Evolutionary conservation across 2,329 filamentous ascomycete genomes (phyloP).

Genomic region (Diaporthe vaccinii): DNA sequence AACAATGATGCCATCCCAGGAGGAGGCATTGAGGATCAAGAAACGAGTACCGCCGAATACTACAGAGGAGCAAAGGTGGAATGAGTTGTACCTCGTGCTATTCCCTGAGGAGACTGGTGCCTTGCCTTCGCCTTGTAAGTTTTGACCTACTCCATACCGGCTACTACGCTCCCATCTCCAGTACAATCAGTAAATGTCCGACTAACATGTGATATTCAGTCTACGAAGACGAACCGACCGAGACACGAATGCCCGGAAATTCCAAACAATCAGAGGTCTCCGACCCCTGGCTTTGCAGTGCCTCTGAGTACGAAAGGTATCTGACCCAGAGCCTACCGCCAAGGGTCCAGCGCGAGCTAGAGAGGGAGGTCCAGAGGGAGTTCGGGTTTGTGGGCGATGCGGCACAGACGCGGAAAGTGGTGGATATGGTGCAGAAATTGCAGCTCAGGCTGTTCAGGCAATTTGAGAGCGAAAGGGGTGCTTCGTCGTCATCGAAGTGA

Average conservation of each 20-base stretch:
- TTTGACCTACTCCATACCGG: background rate
- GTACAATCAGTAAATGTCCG: no score
- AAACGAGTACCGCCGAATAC: slow-evolving; percentile 41
- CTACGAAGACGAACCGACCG: slow-evolving; percentile 37
- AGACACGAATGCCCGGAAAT: background rate
- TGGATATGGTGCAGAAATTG: slow-evolving; percentile 41
- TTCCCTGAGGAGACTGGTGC: slow-evolving; percentile 35
- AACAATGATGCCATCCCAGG: slow-evolving; percentile 41
- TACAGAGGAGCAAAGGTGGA: slow-evolving; percentile 41
- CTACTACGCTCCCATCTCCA: background rate
- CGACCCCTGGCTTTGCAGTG: slow-evolving; percentile 38
- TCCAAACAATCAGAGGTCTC: background rate
- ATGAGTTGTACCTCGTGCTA: slow-evolving; percentile 39
- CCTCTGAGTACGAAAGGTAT: slow-evolving; percentile 40
- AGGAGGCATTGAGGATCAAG: slow-evolving; percentile 39
- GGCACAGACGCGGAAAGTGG: slow-evolving; percentile 37
- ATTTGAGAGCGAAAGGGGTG: slow-evolving; percentile 22
- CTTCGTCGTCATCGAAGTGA: background rate
- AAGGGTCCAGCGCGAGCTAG: slow-evolving; percentile 40
- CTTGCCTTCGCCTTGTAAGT: slow-evolving; percentile 41
- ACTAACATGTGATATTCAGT: slow-evolving; percentile 20
- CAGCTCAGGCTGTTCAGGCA: slow-evolving; percentile 40
- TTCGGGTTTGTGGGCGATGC: slow-evolving; percentile 41
- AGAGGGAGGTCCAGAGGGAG: slow-evolving; percentile 39
- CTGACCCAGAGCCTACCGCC: slow-evolving; percentile 38